These are phyloP conservation scores for Venturia asperata DNA, from an alignment of 2,329 filamentous ascomycete species.

Conservation along the genomic window DNA sequence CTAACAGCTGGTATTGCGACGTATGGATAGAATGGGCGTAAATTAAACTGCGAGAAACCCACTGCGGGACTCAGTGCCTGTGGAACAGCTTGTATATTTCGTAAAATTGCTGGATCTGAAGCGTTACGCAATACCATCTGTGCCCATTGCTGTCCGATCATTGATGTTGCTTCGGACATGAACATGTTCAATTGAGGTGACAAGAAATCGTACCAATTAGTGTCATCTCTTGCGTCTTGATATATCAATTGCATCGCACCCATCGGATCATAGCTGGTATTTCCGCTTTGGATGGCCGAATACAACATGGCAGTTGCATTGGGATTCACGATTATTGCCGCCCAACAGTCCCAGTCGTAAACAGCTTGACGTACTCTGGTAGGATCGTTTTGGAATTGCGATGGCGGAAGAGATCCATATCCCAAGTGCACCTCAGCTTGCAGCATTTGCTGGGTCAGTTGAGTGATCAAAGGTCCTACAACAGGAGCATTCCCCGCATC, in stretches of 20 bases:
- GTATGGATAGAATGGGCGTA: slow-evolving; percentile 53
- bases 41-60: slow-evolving; percentile 49
- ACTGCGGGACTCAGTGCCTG: slow-evolving; percentile 51
- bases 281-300: slow-evolving; percentile 47
- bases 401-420: slow-evolving; percentile 42
- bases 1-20: slow-evolving; percentile 51
- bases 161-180: slow-evolving; percentile 39
- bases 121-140: slow-evolving; percentile 37
- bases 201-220: slow-evolving; percentile 48
- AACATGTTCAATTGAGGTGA: slow-evolving; percentile 44
- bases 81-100: slow-evolving; percentile 42
- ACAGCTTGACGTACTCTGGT: slow-evolving; percentile 50
- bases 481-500: slow-evolving; percentile 40
- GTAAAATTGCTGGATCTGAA: slow-evolving; percentile 33
- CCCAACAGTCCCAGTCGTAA: slow-evolving; percentile 53
- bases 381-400: slow-evolving; percentile 50
- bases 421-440: slow-evolving; percentile 40
- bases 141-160: slow-evolving; percentile 45
- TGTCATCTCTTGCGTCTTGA: slow-evolving; percentile 50
- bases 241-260: slow-evolving; percentile 53
- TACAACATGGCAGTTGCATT: slow-evolving; percentile 55
- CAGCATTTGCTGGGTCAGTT: slow-evolving; percentile 40
- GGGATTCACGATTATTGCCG: slow-evolving; percentile 54
- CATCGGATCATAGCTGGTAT: slow-evolving; percentile 53
- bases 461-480: slow-evolving; percentile 49